A percentile compares a stretch with the other conserved stretches of the same genome.
phyloP scores from a whole-genome alignment of 2,329 filamentous ascomycete species.

The Trichoderma sp. region DNA sequence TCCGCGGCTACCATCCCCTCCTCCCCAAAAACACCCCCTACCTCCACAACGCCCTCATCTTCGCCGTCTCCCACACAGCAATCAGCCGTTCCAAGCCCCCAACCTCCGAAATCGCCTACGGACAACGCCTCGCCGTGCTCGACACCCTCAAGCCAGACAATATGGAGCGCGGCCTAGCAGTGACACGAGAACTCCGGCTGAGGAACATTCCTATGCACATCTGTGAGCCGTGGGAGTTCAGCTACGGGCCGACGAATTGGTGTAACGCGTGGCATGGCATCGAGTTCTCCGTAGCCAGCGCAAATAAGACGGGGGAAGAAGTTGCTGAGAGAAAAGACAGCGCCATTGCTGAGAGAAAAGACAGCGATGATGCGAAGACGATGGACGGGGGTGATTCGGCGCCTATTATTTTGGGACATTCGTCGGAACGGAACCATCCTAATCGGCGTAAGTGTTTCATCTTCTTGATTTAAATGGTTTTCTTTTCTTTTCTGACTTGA shows the following conservation, averaged over 20 bases:
- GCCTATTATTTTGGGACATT: conserved; percentile 25
- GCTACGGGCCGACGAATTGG: conserved; percentile 26
- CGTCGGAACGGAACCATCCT: conserved; percentile 14
- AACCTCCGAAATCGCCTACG: conserved; percentile 24
- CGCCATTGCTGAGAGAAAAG: neutral
- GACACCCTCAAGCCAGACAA: conserved; percentile 28
- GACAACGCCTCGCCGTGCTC: conserved; percentile 28
- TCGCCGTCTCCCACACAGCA: conserved; percentile 2
- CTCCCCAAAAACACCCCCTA: conserved; percentile 22
- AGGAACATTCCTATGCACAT: conserved; percentile 17
- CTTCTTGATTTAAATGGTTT: neutral
- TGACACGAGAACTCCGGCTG: conserved; percentile 14
- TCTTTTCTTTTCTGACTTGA: neutral
- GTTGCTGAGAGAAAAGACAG: neutral
- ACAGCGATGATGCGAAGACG: neutral
- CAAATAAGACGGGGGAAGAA: neutral
- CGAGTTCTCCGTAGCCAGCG: conserved; percentile 22
- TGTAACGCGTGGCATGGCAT: conserved; percentile 25
- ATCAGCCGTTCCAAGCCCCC: conserved; percentile 23
- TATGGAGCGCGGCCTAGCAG: conserved; percentile 21
- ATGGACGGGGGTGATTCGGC: neutral
- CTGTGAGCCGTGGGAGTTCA: conserved; percentile 26
- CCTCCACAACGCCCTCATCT: conserved; percentile 27
- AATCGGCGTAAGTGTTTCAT: conserved; percentile 20
- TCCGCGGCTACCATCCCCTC: conserved; percentile 23